Evolutionary conservation across 306 rosid species (phyloP), one percentile per base, ranked within the genome.

Genomic region (Quercus robur): DNA sequence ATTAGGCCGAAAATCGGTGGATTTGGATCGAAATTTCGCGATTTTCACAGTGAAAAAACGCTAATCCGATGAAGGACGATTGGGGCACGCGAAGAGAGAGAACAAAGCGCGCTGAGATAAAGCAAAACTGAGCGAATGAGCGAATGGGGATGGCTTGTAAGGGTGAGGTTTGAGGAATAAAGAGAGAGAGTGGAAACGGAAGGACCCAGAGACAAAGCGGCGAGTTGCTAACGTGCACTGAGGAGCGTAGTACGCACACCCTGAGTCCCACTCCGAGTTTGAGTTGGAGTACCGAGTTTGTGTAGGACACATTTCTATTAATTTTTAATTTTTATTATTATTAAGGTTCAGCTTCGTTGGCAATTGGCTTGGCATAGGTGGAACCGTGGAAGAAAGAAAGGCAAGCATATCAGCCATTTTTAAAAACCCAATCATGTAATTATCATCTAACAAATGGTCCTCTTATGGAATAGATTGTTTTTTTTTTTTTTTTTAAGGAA

Each of bases 191-290:
- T 28, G 56, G 78, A 73, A 74, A 57, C 76, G 54, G 84, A 75
- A 73, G 75, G 84, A 20, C 76, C 84, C 71, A 69, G 80, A 75
- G n/a, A 68, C 44, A 69, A 75, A 21, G 78, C 51, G 1, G 62
- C 3, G 5, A 1, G 1, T 1, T 15, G 20, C 84, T 75, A 81
- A 56, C 59, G 30, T 81, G 61, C 76, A 71, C 80, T 11, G 33
- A 38, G 49, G 7, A 12, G 80, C 41, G 74, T 64, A 80, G 68
- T 80, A 69, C 83, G 83, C 83, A 23, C 30, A 59, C 33, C 31
- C 54, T 49, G 54, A 49, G 54, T 49, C 54, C 54, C 54, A 49
- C 54, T 49, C 54, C 54, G 54, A 49, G 46, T 49, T 12, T 49
- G 54, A 49, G 54, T 49, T 49, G 54, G 54, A 49, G 17, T 49